Conservation (phyloP, 768 basidiomycete genomes). For the Kwoniella heveanensis region DNA sequence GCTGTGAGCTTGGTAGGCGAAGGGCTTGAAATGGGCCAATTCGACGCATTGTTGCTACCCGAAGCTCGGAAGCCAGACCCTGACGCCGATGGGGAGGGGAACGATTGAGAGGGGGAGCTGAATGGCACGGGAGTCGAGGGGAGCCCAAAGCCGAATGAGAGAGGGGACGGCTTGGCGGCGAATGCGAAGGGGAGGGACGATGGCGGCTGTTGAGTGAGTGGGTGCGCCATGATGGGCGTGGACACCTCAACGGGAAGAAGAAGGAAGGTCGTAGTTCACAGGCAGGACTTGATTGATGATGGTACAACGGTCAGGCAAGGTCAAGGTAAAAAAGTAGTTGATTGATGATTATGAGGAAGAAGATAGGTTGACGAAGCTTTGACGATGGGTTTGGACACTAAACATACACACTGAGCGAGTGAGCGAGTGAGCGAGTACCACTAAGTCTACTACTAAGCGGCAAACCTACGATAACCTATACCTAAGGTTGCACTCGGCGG, state of each 20-base stretch:
- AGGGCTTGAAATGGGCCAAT: background rate
- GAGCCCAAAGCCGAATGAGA: slow-evolving; percentile 43
- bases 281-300: background rate
- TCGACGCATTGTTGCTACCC: background rate
- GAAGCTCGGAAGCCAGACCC: background rate
- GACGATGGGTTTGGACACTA: background rate
- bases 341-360: background rate
- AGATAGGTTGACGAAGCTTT: background rate
- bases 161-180: slow-evolving; percentile 41
- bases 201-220: slow-evolving; percentile 47
- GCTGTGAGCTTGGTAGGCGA: slow-evolving; percentile 19
- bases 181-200: slow-evolving; percentile 43
- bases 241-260: background rate
- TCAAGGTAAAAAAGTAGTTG: background rate
- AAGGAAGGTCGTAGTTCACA: too few relatives aligned
- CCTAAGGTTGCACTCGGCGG: too few relatives aligned
- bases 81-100: background rate
- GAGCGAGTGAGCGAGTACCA: too few relatives aligned
- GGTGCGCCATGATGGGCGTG: slow-evolving; percentile 40
- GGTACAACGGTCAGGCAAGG: background rate
- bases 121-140: slow-evolving; percentile 19
- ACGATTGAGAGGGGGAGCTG: background rate
- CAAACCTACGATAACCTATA: too few relatives aligned
- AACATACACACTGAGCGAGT: too few relatives aligned
- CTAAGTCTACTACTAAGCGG: too few relatives aligned